phyloP scores from a whole-genome alignment of 2,329 filamentous ascomycete genomes.

The Neofusicoccum ribis region DNA sequence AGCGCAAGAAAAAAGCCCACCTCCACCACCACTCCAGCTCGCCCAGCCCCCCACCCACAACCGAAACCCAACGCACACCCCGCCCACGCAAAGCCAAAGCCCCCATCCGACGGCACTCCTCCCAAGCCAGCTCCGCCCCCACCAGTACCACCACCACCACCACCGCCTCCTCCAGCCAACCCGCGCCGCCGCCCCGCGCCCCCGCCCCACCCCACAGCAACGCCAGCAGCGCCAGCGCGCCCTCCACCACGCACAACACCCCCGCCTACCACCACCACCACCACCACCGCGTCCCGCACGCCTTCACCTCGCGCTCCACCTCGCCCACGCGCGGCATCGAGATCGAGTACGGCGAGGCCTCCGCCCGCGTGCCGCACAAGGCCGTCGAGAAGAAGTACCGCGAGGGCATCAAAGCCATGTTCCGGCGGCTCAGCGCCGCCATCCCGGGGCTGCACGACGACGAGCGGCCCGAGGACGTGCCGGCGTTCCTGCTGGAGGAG shows the following conservation, averaged over 20 bases:
- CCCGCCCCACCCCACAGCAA: background rate
- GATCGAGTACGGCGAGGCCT: background rate
- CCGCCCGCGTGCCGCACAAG: background rate
- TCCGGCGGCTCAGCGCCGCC: background rate
- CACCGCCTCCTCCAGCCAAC: too few relatives aligned
- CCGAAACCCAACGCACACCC: background rate
- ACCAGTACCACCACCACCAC: too few relatives aligned
- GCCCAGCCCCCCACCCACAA: background rate
- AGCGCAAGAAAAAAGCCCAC: background rate
- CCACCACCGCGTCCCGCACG: too few relatives aligned
- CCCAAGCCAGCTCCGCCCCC: too few relatives aligned
- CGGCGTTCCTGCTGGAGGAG: background rate
- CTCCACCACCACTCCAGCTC: background rate
- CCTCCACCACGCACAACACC: background rate
- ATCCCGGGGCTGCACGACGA: background rate
- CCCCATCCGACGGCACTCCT: too few relatives aligned
- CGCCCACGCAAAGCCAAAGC: too few relatives aligned
- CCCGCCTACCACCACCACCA: background rate
- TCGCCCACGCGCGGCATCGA: background rate
- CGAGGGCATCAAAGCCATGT: slow-evolving; percentile 5
- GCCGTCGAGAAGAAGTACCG: slow-evolving; percentile 15
- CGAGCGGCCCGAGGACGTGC: background rate
- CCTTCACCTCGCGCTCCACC: too few relatives aligned
- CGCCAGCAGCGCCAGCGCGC: background rate
- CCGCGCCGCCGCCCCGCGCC: too few relatives aligned